These are phyloP conservation scores for Linum usitatissimum DNA, from an alignment of 345 rosid genomes.

Conservation along the genomic window DNA sequence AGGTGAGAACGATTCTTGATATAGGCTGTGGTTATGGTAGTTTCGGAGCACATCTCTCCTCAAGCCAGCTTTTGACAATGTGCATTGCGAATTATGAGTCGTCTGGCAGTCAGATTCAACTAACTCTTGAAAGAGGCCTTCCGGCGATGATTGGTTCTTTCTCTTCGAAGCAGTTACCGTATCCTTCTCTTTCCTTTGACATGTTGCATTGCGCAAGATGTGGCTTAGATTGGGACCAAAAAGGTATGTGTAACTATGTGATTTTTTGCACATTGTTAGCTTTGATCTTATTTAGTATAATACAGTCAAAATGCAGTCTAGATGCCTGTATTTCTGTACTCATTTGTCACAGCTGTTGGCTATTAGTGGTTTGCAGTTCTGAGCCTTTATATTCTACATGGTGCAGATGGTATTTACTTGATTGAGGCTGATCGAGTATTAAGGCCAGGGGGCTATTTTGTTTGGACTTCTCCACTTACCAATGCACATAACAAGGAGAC, in stretches of 20 bases:
- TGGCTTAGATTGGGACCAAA: slow-evolving; percentile 89
- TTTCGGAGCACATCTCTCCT: slow-evolving; percentile 91
- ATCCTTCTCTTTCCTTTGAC: slow-evolving; percentile 94
- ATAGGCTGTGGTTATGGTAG: slow-evolving; percentile 99
- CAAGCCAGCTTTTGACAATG: slow-evolving; percentile 75
- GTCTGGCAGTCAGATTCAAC: slow-evolving; percentile 96
- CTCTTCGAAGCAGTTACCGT: slow-evolving; percentile 70
- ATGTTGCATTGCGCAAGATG: slow-evolving; percentile 96
- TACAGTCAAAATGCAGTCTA: no score
- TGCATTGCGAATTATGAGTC: slow-evolving; percentile 93
- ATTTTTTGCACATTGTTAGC: no score
- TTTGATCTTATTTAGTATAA: no score
- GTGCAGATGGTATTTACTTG: slow-evolving; percentile 68
- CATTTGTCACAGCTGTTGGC: background rate
- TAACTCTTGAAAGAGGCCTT: slow-evolving; percentile 94
- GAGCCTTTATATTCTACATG: background rate
- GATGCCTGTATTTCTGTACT: no score
- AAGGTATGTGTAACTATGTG: slow-evolving; percentile 40
- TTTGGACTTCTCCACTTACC: slow-evolving; percentile 92
- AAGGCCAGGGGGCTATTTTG: slow-evolving; percentile 96
- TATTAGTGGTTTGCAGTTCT: background rate
- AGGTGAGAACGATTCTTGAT: slow-evolving; percentile 92
- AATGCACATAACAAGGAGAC: slow-evolving; percentile 63
- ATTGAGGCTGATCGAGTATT: slow-evolving; percentile 85
- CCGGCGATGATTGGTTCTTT: slow-evolving; percentile 95